phyloP scores from a whole-genome alignment of 2,329 filamentous ascomycete species.

The Ophioceras dolichostomum region DNA sequence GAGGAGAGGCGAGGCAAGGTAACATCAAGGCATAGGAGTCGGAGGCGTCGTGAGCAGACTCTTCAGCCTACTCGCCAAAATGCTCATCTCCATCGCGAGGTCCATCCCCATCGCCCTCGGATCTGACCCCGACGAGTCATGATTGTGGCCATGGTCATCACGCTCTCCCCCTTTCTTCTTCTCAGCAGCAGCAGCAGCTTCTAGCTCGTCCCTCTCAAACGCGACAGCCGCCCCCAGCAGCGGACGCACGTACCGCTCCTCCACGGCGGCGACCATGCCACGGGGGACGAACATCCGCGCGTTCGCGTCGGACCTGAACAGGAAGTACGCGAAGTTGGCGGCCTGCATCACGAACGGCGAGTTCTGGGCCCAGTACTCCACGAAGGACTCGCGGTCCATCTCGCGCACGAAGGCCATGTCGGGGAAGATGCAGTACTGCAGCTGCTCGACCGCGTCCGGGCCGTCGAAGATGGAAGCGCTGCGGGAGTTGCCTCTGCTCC shows the following conservation, averaged over 20 bases:
- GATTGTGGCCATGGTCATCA: neutral
- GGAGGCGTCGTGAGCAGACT: too few relatives aligned
- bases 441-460: constrained; percentile 41
- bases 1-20: too few relatives aligned
- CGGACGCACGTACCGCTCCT: constrained; percentile 45
- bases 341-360: constrained; percentile 45
- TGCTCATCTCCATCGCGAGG: constrained; percentile 24
- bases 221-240: constrained; percentile 27
- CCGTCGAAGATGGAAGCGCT: constrained; percentile 29
- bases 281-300: constrained; percentile 33
- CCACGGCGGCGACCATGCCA: constrained; percentile 44
- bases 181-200: constrained; percentile 14
- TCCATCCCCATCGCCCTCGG: constrained; percentile 9
- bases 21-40: too few relatives aligned
- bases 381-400: constrained; percentile 26
- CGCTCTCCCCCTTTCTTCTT: neutral
- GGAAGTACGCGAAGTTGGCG: constrained; percentile 47
- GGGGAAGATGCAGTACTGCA: constrained; percentile 52
- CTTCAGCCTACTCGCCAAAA: too few relatives aligned
- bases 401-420: constrained; percentile 34
- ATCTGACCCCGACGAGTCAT: neutral
- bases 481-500: too few relatives aligned
- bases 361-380: constrained; percentile 39
- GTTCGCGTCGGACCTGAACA: constrained; percentile 27
- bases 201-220: constrained; percentile 4